Conservation (phyloP, 192 early-diverging fungal genomes). For the Umbelopsis sp. region DNA sequence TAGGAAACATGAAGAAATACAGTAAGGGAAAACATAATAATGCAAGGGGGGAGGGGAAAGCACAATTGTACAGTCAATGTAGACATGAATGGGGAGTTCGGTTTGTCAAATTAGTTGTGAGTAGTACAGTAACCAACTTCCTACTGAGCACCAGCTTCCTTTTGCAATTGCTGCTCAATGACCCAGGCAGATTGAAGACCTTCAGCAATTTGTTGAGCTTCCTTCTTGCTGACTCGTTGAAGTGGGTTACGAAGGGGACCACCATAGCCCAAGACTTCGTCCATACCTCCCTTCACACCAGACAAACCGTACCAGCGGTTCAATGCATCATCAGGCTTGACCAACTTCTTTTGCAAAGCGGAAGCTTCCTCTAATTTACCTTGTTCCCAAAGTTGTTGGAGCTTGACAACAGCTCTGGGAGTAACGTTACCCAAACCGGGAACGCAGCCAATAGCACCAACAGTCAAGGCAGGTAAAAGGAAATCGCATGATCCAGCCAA, state of each 20-base stretch:
- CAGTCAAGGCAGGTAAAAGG: constrained; percentile 34
- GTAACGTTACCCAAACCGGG: constrained; percentile 33
- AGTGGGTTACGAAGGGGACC: constrained; percentile 24
- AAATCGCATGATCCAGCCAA: constrained; percentile 42
- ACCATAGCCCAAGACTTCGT: constrained; percentile 29
- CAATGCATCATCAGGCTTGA: constrained; percentile 35
- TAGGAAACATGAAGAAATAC: neutral
- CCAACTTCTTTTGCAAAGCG: constrained; percentile 32
- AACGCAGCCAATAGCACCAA: constrained; percentile 35
- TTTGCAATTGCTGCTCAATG: constrained; percentile 12
- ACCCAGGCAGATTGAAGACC: constrained; percentile 3
- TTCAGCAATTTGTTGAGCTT: neutral
- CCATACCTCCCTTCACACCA: constrained; percentile 36
- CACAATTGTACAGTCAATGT: neutral
- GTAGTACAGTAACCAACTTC: too few species aligned
- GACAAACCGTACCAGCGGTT: constrained; percentile 37
- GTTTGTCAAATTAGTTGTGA: too few species aligned
- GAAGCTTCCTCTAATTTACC: constrained; percentile 33
- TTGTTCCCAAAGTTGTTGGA: constrained; percentile 23
- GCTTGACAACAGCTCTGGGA: constrained; percentile 25
- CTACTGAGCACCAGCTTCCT: constrained; percentile 1
- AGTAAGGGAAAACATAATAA: neutral
- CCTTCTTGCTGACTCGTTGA: constrained; percentile 15
- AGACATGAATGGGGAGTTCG: too few species aligned
- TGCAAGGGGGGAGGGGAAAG: neutral